Evolutionary conservation across 2,329 filamentous ascomycete genomes (phyloP).

Genomic region (Biscogniauxia marginata): DNA sequence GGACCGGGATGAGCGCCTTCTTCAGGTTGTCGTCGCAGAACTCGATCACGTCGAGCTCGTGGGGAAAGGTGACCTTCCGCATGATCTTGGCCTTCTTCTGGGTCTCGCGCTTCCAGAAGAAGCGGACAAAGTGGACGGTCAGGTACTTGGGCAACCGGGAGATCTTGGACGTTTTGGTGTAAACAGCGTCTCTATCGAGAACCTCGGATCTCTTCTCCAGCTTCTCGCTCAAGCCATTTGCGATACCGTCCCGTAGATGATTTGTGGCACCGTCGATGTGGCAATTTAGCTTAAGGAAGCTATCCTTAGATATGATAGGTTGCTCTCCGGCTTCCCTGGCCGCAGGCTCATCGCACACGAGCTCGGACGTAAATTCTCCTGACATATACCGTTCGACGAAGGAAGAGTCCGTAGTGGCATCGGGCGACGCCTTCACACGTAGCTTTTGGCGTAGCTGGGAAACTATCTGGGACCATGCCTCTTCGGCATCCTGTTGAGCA

Average conservation of each 20-base stretch:
- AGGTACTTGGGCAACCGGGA: constrained; percentile 90
- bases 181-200: constrained; percentile 74
- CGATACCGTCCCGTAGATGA: constrained; percentile 84
- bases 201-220: constrained; percentile 84
- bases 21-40: constrained; percentile 92
- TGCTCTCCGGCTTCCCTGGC: constrained; percentile 75
- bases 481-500: constrained; percentile 98
- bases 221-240: constrained; percentile 79
- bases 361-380: constrained; percentile 73
- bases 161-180: constrained; percentile 90
- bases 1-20: constrained; percentile 81
- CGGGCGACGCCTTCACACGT: constrained; percentile 51
- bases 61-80: constrained; percentile 95
- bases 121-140: constrained; percentile 94
- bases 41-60: constrained; percentile 88
- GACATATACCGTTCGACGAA: constrained; percentile 92
- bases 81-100: constrained; percentile 99
- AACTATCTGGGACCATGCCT: constrained; percentile 96
- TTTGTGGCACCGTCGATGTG: constrained; percentile 88
- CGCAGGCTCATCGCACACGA: constrained; percentile 79
- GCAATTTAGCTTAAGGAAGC: constrained; percentile 91
- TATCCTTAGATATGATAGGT: constrained; percentile 64
- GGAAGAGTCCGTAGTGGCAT: constrained; percentile 53
- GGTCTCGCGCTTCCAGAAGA: constrained; percentile 94
- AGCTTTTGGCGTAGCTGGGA: constrained; percentile 78